phyloP scores from a whole-genome alignment of 768 basidiomycete species.

The Boletus rubropictus region DNA sequence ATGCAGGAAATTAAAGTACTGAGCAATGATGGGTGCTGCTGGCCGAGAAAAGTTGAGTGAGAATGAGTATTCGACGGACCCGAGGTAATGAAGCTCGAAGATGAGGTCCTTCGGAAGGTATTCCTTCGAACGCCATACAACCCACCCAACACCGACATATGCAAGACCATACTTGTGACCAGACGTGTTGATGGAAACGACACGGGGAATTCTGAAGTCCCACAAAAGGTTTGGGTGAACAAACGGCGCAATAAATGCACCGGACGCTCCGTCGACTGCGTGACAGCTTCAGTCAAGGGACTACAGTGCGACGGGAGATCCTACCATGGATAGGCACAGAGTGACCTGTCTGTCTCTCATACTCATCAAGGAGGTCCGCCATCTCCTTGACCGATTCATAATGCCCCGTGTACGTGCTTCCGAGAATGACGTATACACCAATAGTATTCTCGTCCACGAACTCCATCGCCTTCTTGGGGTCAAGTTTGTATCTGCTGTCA shows the following conservation, averaged over 20 bases:
- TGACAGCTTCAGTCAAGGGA: conserved; percentile 2
- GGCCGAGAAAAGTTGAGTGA: conserved; percentile 59
- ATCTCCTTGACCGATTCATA: conserved; percentile 84
- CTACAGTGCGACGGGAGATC: conserved; percentile 22
- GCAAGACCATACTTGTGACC: conserved; percentile 58
- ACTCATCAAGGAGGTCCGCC: conserved; percentile 61
- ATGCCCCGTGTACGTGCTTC: conserved; percentile 52
- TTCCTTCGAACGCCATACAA: conserved; percentile 53
- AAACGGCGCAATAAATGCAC: conserved; percentile 61
- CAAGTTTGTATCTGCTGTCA: conserved; percentile 72
- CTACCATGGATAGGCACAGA: conserved; percentile 40
- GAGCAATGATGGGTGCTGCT: conserved; percentile 54
- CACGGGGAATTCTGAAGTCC: conserved; percentile 58
- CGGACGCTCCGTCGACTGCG: conserved; percentile 53
- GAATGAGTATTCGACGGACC: conserved; percentile 68
- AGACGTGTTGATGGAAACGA: conserved; percentile 55
- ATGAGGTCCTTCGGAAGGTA: conserved; percentile 65
- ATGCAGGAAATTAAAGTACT: conserved; percentile 61
- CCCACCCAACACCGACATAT: conserved; percentile 59
- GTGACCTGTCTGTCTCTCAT: conserved; percentile 42
- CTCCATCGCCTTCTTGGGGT: conserved; percentile 58
- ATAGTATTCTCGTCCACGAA: conserved; percentile 69
- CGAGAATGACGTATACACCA: conserved; percentile 58
- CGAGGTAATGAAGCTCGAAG: conserved; percentile 53
- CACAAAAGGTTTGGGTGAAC: conserved; percentile 47